Evolutionary conservation across 2,329 filamentous ascomycete genomes (phyloP).

Genomic region (Phyllosticta citribraziliensis): DNA sequence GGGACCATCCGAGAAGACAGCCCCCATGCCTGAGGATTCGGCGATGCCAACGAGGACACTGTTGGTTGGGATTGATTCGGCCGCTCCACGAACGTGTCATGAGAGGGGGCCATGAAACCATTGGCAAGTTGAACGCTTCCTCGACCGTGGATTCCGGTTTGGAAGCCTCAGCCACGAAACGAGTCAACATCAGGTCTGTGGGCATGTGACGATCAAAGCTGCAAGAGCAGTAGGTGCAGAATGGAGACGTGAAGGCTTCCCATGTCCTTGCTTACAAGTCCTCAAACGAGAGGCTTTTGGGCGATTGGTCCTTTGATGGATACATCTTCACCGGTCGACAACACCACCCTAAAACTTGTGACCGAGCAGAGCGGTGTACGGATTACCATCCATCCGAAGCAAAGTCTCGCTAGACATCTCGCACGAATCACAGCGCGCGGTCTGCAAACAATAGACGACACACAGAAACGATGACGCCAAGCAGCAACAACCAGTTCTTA

Average conservation of each 20-base stretch:
- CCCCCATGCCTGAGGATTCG: neutral
- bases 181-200: neutral
- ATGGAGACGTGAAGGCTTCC: neutral
- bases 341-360: neutral
- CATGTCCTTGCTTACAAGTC: neutral
- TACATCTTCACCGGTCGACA: neutral
- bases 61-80: neutral
- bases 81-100: neutral
- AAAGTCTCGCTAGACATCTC: neutral
- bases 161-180: neutral
- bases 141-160: neutral
- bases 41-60: neutral
- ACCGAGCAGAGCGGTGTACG: neutral
- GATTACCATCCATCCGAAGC: neutral
- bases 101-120: neutral
- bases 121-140: neutral
- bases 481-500: neutral
- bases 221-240: neutral
- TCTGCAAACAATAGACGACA: neutral
- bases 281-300: neutral
- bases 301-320: neutral
- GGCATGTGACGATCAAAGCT: neutral
- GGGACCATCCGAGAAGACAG: neutral
- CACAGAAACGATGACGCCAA: neutral
- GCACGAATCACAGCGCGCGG: neutral